Base-by-base conservation (phyloP, 2,329 filamentous ascomycete species). In the Blastomyces percursus region DNA sequence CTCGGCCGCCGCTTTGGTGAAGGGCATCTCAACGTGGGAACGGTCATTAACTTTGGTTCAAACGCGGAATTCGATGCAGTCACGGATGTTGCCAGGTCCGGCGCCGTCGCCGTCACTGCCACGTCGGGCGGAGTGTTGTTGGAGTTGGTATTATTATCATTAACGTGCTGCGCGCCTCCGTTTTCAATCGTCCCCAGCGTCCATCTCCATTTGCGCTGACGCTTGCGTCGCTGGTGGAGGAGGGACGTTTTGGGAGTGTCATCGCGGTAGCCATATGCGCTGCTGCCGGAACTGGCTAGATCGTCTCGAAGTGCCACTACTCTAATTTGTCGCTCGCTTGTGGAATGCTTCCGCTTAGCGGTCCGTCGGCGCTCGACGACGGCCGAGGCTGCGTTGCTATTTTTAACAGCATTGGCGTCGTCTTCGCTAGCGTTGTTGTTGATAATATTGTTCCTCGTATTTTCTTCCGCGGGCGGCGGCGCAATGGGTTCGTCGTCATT, bases 151-250 rank as follows among this genome's bases (percentile, higher is more conserved):
- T n/a, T 32, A 19, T 32, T 32, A 19, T 32, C 44, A 35, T 35
- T 35, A 40, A 30, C 30, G 2, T 14, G 52, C 52, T 63, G 63
- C 62, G 64, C 65, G 44, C 63, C 57, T 16, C 63, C 64, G 59
- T 66, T 61, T 19, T 72, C 67, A 35, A 81, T 65, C 12, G 81
- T 77, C 1, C 78, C 81, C 12, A 85, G 71, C 0, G 82, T 85
- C 82, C 82, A 85, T 56, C 77, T 74, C 82, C 82, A 85, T 67
- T 83, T 78, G 24, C 82, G 71, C 32, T 78, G 78, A 48, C 80
- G 76, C 69, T 84, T 84, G 64, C 75, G 76, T 30, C 81, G 79
- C 19, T 79, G 77, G 24, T 81, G 80, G 19, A 81, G 76, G n/a
- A 81, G 76, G 3, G 82, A 82, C 2, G 81, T 84, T 59, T 79